Conservation (phyloP, 106 monocot genomes). For the Apostasia shenzhenica region DNA sequence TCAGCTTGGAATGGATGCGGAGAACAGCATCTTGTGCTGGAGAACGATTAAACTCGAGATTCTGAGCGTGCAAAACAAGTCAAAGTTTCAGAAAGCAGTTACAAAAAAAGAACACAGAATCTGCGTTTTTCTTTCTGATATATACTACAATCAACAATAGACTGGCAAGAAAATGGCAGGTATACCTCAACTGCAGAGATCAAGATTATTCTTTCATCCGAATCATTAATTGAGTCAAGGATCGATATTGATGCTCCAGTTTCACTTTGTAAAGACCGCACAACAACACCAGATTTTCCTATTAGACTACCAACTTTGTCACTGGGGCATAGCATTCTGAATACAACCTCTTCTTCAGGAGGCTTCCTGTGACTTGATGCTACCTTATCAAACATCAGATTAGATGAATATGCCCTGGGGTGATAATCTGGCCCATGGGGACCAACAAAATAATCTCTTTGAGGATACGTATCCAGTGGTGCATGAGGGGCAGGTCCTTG, state of each 20-base stretch:
- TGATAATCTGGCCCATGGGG: constrained; percentile 36
- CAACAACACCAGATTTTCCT: constrained; percentile 53
- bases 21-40: constrained; percentile 79
- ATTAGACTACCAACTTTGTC: constrained; percentile 76
- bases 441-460: constrained; percentile 30
- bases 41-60: constrained; percentile 53
- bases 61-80: constrained; percentile 29
- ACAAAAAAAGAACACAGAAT: not conserved
- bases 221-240: constrained; percentile 51
- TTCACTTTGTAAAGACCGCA: constrained; percentile 65
- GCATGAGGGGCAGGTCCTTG: constrained; percentile 16
- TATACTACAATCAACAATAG: too few relatives aligned
- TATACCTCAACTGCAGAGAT: constrained; percentile 68
- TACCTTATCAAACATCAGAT: constrained; percentile 16
- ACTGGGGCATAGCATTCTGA: constrained; percentile 59
- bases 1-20: constrained; percentile 55
- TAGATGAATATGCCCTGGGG: constrained; percentile 27
- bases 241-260: constrained; percentile 67
- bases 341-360: constrained; percentile 60
- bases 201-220: constrained; percentile 65
- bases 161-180: not conserved
- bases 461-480: constrained; percentile 32
- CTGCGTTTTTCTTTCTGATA: not conserved
- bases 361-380: constrained; percentile 25
- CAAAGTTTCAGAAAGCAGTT: not conserved